Base-by-base conservation (phyloP, 352 stramenopile species). In the Pythium grandisporangium region DNA sequence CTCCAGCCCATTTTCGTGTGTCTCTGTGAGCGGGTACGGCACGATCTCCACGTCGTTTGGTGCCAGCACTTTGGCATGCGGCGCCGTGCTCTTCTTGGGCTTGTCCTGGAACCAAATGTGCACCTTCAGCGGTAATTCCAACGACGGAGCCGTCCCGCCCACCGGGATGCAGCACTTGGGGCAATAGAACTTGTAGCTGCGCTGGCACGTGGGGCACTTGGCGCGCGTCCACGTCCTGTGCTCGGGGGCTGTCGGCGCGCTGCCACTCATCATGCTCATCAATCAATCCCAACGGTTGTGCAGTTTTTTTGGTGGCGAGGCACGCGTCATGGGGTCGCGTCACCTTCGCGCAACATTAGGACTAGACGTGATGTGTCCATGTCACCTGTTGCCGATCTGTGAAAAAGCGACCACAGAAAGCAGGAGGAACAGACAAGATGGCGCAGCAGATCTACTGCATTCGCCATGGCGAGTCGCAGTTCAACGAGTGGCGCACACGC, bases 91-190 rank as follows among this genome's bases (percentile, higher is more conserved):
- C 58, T 93, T 93, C 56, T 88, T 88, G 45, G 84, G 66, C 43
- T 93, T 91, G 65, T 93, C 80, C 25, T 90, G 80, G 49, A 93
- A 93, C 65, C 72, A 83, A 36, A 93, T 78, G 53, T 91, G 65
- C 16, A 93, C 67, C 19, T 81, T 58, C 26, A 93, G 48, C n/a
- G 80, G 80, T 37, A 93, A 58, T 39, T 47, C 55, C 7, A 90
- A 57, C 29, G 53, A 41, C 23, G 80, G 80, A 22, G 86, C 73
- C 10, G 37, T 42, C 33, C 70, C 65, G n/a, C 77, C 76, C 36
- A 93, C 40, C 6, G 71, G 40, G 7, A 86, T 56, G 27, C 52
- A 83, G 58, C 80, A 93, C 29, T 58, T 70, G 1, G 77, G 77
- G 29, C 80, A 93, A 50, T 87, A 93, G 51, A 88, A 93, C 60